A percentile compares a stretch with the other conserved stretches of the same genome.
Evolutionary conservation across 2,329 filamentous ascomycete species (phyloP).

Genomic region (Colletotrichum sp.): DNA sequence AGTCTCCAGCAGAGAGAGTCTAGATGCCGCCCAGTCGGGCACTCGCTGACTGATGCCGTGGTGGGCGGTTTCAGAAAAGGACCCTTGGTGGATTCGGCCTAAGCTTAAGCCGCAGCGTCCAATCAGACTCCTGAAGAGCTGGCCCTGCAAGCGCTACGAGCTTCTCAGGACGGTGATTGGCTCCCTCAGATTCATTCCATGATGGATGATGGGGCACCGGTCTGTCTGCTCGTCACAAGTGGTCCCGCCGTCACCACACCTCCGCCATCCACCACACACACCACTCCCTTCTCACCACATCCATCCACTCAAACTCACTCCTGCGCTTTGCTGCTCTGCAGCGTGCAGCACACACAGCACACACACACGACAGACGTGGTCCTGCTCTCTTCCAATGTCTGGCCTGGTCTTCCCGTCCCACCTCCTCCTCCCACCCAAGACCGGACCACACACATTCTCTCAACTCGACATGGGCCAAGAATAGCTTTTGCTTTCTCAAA

Average conservation of each 20-base stretch:
- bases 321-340: not conserved
- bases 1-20: not conserved
- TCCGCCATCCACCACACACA: not conserved
- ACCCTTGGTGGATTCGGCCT: slow-evolving; percentile 37
- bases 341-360: not conserved
- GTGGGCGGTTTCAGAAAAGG: slow-evolving; percentile 26
- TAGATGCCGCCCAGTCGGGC: slow-evolving; percentile 3
- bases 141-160: slow-evolving; percentile 28
- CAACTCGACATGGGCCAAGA: slow-evolving; percentile 10
- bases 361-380: not conserved
- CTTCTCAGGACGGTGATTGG: slow-evolving; percentile 28
- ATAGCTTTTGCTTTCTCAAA: slow-evolving; percentile 10
- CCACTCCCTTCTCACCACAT: not conserved
- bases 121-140: slow-evolving; percentile 36
- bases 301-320: not conserved
- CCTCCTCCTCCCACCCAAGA: not conserved
- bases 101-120: slow-evolving; percentile 32
- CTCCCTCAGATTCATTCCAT: slow-evolving; percentile 24
- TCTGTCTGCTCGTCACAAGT: not conserved
- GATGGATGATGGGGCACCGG: not conserved
- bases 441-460: not conserved
- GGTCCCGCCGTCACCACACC: not conserved
- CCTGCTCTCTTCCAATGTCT: not conserved
- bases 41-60: slow-evolving; percentile 11
- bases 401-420: slow-evolving; percentile 15